These are phyloP conservation scores for Mitragyna speciosa DNA, from an alignment of 257 asterid species.

Conservation along the genomic window DNA sequence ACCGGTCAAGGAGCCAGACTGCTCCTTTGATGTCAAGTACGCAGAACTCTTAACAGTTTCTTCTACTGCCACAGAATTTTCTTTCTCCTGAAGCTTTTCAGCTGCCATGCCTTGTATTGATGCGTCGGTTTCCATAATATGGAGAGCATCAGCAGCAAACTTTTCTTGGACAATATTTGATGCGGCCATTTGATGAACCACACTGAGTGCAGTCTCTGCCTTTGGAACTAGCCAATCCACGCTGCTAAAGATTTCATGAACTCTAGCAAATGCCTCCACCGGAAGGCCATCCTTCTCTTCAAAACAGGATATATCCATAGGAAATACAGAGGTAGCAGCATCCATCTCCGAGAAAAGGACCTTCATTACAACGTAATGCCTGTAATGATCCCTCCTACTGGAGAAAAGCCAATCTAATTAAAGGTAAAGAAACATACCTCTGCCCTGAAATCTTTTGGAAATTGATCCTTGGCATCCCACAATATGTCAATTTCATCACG, in stretches of 20 bases:
- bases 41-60: slow-evolving; percentile 33
- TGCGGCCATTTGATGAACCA: slow-evolving; percentile 53
- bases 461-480: slow-evolving; percentile 87
- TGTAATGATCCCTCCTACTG: slow-evolving; percentile 22
- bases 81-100: slow-evolving; percentile 41
- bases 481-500: slow-evolving; percentile 76
- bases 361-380: slow-evolving; percentile 41
- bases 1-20: slow-evolving; percentile 28
- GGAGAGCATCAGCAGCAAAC: slow-evolving; percentile 38
- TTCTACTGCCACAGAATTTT: slow-evolving; percentile 37
- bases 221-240: slow-evolving; percentile 85
- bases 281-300: slow-evolving; percentile 98
- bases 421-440: slow-evolving; percentile 50
- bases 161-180: slow-evolving; percentile 41
- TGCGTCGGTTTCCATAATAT: slow-evolving; percentile 16
- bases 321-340: slow-evolving; percentile 59
- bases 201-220: slow-evolving; percentile 59
- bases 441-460: slow-evolving; percentile 85
- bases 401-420: slow-evolving; percentile 19
- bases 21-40: slow-evolving; percentile 30
- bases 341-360: slow-evolving; percentile 94
- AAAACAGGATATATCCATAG: slow-evolving; percentile 64
- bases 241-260: slow-evolving; percentile 76
- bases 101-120: slow-evolving; percentile 15
- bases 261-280: slow-evolving; percentile 89